Evolutionary conservation across 306 rosid genomes (phyloP).

Genomic region (Vigna unguiculata): DNA sequence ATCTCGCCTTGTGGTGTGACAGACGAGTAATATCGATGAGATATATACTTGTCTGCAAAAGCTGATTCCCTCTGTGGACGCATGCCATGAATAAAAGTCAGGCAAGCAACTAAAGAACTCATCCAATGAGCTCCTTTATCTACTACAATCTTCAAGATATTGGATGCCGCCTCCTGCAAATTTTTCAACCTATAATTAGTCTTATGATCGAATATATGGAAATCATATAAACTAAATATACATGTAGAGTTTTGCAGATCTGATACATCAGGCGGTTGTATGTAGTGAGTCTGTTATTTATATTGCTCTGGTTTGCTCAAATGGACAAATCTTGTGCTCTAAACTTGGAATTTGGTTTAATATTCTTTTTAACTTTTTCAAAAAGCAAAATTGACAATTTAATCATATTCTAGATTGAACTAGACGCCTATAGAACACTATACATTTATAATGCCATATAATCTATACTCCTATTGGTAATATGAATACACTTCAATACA

Average conservation of each 20-base stretch:
- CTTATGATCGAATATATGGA: slow-evolving; percentile 7
- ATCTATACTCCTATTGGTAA: neutral
- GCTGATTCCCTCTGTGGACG: slow-evolving; percentile 52
- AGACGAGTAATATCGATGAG: slow-evolving; percentile 46
- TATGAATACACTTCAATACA: neutral
- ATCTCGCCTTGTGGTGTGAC: slow-evolving; percentile 40
- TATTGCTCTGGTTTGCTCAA: too few species aligned
- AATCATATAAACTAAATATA: neutral
- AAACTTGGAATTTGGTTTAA: too few species aligned
- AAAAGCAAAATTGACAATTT: neutral
- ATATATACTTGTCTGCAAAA: slow-evolving; percentile 42
- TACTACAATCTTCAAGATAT: slow-evolving; percentile 62
- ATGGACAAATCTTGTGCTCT: too few species aligned
- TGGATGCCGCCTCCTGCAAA: slow-evolving; percentile 93
- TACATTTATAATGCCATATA: slow-evolving; percentile 13
- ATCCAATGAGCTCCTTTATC: slow-evolving; percentile 48
- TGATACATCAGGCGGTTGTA: too few species aligned
- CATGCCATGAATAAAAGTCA: slow-evolving; percentile 65
- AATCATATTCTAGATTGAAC: slow-evolving; percentile 32
- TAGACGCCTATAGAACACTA: slow-evolving; percentile 3
- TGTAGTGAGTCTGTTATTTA: too few species aligned
- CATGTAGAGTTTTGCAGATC: too few species aligned
- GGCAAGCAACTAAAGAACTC: slow-evolving; percentile 61
- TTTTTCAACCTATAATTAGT: slow-evolving; percentile 28
- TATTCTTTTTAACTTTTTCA: too few species aligned